Evolutionary conservation across 176 grass and related monocot genomes (phyloP), one percentile per base, ranked within the genome.

Genomic region (Oryza punctata): DNA sequence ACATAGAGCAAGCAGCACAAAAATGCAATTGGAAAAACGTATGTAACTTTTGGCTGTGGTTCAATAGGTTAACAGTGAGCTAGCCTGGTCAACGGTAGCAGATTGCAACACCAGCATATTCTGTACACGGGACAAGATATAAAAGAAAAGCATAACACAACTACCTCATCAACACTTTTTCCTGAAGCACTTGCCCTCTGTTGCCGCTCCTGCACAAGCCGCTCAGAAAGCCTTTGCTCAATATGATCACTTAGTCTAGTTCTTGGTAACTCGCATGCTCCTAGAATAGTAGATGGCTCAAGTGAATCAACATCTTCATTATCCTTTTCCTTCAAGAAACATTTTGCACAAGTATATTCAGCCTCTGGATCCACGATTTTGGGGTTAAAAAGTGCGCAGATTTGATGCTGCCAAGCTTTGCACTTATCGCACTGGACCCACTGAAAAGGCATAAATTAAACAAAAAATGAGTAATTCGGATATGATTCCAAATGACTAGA

Each of bases 371-470:
- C 87, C 37, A 88, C 89, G 76, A 88, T 82, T 85, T 90, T 90
- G 24, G 86, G 81, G 29, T 95, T 98, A 73, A 98, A 98, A 85
- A 98, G 91, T 86, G 93, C 96, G 47, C 96, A 98, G 63, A 98
- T 91, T 80, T 98, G 89, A 88, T 98, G 96, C 72, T 98, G 93
- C 96, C 96, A 98, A 78, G 91, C 85, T 72, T 90, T 86, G 79
- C 96, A 98, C 66, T 94, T 95, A 78, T 90, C 88, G 1, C 96
- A 98, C 63, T 88, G 91, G 70, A 98, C 93, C 96, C 96, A 98
- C 96, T 98, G 90, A 66, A 83, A 92, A 89, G 85, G 63, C 9
- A 70, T 45, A 78, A 78, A 76, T 70, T 37, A 65, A 81, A 81
- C 30, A 82, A 70, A 64, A 83, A 28, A 88, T 92, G 45, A 91